Evolutionary conservation across 2,329 filamentous ascomycete genomes (phyloP), one percentile per base, ranked within the genome.

Genomic region (Phyllosticta citribraziliensis): DNA sequence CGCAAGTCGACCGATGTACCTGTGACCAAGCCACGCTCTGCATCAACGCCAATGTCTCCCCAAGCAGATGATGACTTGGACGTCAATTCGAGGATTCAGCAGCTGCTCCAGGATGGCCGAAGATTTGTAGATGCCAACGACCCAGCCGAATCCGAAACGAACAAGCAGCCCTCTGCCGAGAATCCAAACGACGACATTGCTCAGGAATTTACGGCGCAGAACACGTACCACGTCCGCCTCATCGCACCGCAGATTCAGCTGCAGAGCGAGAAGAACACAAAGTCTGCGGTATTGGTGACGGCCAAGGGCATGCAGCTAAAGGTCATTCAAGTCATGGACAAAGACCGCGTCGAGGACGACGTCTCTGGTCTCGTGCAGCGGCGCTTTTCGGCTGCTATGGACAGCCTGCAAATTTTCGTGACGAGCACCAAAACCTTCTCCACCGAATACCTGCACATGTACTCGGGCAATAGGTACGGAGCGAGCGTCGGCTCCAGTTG

Each of bases 301-400:
- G 91, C 92, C 27, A 97, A 97, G 74, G 91, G 92, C 58, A 99
- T 99, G 91, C 92, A 97, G 73, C 84, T 97, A 61, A 97, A 97
- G 77, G 89, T 99, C 11, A 84, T 99, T 20, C 93, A 97, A 66
- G 93, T 99, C 68, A 96, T 97, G 88, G 94, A 99, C 76, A 97
- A 96, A 74, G 88, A 91, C 68, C 84, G 94, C 63, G 84, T 97
- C 61, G 92, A 86, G 55, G 94, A 99, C 72, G 88, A 89, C 67
- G 91, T 99, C 68, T 96, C 91, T 69, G 95, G 94, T 59, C 82
- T 99, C 54, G 93, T 99, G 1, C 95, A 99, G 72, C 88, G 92
- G 47, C 88, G 94, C 8, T 97, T 97, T 77, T 84, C 92, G 27
- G 86, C 97, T 64, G 90, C 91, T 66, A 97, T 97, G 88, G 94